These are phyloP conservation scores for Sporobolomyces pararoseus DNA, from an alignment of 768 basidiomycete genomes.

Conservation along the genomic window DNA sequence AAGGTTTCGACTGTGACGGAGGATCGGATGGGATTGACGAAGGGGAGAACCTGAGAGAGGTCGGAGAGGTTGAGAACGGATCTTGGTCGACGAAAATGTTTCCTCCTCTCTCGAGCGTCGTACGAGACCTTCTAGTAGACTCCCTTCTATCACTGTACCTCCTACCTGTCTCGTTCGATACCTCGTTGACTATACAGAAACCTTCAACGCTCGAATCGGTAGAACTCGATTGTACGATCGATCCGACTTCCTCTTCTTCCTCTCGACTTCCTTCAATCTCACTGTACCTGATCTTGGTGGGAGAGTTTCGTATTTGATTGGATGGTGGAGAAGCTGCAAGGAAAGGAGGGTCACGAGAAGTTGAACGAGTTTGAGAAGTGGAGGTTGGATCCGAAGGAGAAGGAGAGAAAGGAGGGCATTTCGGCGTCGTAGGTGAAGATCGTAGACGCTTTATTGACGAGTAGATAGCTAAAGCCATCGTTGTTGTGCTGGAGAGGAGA, in stretches of 20 bases:
- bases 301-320: not conserved
- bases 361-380: not conserved
- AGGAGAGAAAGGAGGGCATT: no score
- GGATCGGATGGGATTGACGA: not conserved
- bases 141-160: no score
- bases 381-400: not conserved
- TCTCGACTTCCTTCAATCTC: no score
- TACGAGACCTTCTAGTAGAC: not conserved
- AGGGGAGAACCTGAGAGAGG: not conserved
- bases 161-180: no score
- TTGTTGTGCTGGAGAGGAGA: not conserved
- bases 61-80: not conserved
- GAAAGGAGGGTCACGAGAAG: not conserved
- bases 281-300: slow-evolving; percentile 2
- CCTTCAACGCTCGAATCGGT: not conserved
- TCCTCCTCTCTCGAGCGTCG: not conserved
- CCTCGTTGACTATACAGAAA: no score
- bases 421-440: not conserved
- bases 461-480: not conserved
- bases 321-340: not conserved
- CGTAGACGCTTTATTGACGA: not conserved
- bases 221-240: no score
- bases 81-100: not conserved
- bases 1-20: no score
- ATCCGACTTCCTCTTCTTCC: no score